These are phyloP conservation scores for Saururus chinensis DNA, from an alignment of 164 flowering plant genomes.

Conservation along the genomic window DNA sequence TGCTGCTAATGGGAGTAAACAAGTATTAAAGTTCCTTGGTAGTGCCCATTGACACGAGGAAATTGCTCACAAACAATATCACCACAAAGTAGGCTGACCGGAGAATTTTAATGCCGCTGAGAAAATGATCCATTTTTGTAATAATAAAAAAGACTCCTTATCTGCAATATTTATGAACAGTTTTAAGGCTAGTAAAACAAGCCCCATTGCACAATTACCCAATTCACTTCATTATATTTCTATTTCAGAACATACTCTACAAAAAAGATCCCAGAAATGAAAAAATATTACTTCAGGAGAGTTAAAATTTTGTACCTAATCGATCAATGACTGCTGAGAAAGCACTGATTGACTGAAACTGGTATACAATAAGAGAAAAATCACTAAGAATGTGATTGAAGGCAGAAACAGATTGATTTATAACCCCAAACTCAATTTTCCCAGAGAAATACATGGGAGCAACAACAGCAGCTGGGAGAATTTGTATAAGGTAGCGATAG, in stretches of 20 bases:
- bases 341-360: slow-evolving; percentile 93
- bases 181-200: too few relatives aligned
- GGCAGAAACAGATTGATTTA: slow-evolving; percentile 96
- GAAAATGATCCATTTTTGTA: too few relatives aligned
- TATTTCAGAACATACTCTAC: slow-evolving; percentile 17
- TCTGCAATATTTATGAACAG: too few relatives aligned
- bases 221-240: background rate
- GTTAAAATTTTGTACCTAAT: slow-evolving; percentile 41
- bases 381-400: slow-evolving; percentile 97
- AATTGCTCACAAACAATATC: too few relatives aligned
- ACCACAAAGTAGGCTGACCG: too few relatives aligned
- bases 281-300: background rate
- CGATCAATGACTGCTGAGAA: slow-evolving; percentile 96
- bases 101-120: too few relatives aligned
- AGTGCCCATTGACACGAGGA: too few relatives aligned
- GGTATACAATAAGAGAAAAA: slow-evolving; percentile 86
- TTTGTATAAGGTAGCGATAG: slow-evolving; percentile 91
- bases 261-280: background rate
- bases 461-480: slow-evolving; percentile 98
- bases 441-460: slow-evolving; percentile 99
- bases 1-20: too few relatives aligned
- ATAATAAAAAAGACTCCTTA: too few relatives aligned
- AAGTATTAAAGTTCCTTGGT: too few relatives aligned
- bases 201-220: background rate
- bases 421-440: slow-evolving; percentile 97